Base-by-base conservation (phyloP, 768 basidiomycete genomes). In the Russula lepida region DNA sequence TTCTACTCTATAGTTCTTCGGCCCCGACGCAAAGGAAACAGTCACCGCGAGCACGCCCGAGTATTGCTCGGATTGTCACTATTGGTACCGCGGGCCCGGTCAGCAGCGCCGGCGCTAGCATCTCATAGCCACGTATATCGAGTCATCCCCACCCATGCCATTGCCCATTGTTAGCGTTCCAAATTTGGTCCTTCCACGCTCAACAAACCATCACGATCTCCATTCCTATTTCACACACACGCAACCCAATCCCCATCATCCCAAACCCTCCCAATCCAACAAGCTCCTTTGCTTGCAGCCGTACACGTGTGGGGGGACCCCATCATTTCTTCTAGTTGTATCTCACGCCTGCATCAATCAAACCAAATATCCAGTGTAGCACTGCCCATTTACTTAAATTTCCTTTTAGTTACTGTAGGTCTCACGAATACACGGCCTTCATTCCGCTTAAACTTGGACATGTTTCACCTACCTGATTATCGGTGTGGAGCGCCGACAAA, bases 11-110 rank as follows among this genome's bases (percentile, higher is more conserved):
- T 67, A 89, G 89, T 88, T 84, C 69, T 77, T 79, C 66, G 87
- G 86, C 23, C 89, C 89, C 1, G 89, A 91, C 67, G 73, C 73
- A 46, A 79, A 77, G 56, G 87, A 92, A 71, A 82, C 75, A 3
- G 77, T 88, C 60, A 81, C 80, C 0, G 67, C 72, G 25, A 71
- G 73, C 50, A 83, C 79, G 2, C 69, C 73, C 58, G 81, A 81
- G 0, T 74, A 72, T 55, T 75, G 74, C 65, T 60, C 67, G 47
- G 63, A 68, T 46, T 75, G 74, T 63, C 64, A 65, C 54, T 68
- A 71, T 46, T 71, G 67, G 68, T 75, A 67, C 54, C 60, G 67
- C 49, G 64, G 67, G 37, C 23, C 53, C 12, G 62, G 67, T n/a
- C 56, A 60, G 51, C 63, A 64, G 59, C 64, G 65, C 52, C 35